Evolutionary conservation across 257 asterid genomes (phyloP).

Genomic region (Gynochthodes officinalis): DNA sequence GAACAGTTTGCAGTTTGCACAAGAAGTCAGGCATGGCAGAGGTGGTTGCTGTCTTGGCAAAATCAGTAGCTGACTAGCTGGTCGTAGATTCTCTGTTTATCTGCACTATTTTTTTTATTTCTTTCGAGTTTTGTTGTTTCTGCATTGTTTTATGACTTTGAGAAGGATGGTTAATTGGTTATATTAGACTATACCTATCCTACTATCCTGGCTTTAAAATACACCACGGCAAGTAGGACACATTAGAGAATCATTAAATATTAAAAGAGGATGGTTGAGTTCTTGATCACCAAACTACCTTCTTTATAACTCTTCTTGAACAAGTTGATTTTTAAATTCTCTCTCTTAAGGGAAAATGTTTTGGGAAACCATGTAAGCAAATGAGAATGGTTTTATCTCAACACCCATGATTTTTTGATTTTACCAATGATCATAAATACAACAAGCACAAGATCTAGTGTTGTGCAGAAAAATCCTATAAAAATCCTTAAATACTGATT

Average conservation of each 20-base stretch:
- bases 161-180: background rate
- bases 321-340: background rate
- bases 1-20: background rate
- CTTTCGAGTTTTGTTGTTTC: slow-evolving; percentile 16
- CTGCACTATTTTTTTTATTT: slow-evolving; percentile 1
- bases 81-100: slow-evolving; percentile 26
- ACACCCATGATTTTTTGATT: too few relatives aligned
- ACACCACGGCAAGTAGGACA: too few relatives aligned
- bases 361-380: too few relatives aligned
- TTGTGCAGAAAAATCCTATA: too few relatives aligned
- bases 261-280: background rate
- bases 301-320: background rate
- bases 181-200: background rate
- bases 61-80: slow-evolving; percentile 14
- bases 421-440: too few relatives aligned
- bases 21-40: slow-evolving; percentile 21
- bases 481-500: too few relatives aligned
- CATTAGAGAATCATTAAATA: background rate
- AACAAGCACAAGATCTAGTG: too few relatives aligned
- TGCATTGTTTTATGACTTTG: slow-evolving; percentile 8
- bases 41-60: slow-evolving; percentile 12
- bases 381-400: too few relatives aligned
- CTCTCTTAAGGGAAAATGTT: background rate
- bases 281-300: background rate
- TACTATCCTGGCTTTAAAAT: background rate